A percentile compares a stretch with the other conserved stretches of the same genome.
phyloP scores from a whole-genome alignment of 306 rosid species.

The Trifolium subterraneum region DNA sequence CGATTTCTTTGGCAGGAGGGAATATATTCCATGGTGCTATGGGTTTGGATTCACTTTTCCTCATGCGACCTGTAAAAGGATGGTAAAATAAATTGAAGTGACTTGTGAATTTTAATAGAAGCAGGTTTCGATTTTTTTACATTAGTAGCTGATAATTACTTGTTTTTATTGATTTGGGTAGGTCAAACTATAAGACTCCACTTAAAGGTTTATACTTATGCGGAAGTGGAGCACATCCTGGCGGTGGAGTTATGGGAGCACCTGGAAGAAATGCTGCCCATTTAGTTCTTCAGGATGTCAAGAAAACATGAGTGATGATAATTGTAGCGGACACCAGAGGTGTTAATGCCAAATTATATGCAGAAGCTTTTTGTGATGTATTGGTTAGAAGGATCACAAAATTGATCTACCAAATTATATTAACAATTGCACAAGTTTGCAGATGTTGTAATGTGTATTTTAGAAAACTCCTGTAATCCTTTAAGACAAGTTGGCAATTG shows the following conservation, averaged over 20 bases:
- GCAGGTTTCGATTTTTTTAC: slow-evolving; percentile 9
- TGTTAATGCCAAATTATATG: slow-evolving; percentile 1
- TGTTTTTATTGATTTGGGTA: slow-evolving; percentile 40
- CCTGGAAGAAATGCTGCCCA: slow-evolving; percentile 93
- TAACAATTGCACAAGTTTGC: slow-evolving; percentile 6
- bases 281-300: slow-evolving; percentile 66
- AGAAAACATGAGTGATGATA: slow-evolving; percentile 22
- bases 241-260: slow-evolving; percentile 98
- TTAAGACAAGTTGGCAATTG: not conserved
- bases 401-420: not conserved
- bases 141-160: not conserved
- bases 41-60: slow-evolving; percentile 92
- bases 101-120: slow-evolving; percentile 3
- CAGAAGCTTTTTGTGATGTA: not conserved
- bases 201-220: slow-evolving; percentile 72
- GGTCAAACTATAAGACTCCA: slow-evolving; percentile 89
- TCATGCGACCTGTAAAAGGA: slow-evolving; percentile 85
- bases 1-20: slow-evolving; percentile 60
- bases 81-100: slow-evolving; percentile 55
- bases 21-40: slow-evolving; percentile 93
- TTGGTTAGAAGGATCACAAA: slow-evolving; percentile 2
- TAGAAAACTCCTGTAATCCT: slow-evolving; percentile 20
- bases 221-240: slow-evolving; percentile 92
- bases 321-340: not conserved
- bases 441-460: slow-evolving; percentile 7